phyloP scores from a whole-genome alignment of 2,329 filamentous ascomycete genomes.

The Apiospora kogelbergensis region DNA sequence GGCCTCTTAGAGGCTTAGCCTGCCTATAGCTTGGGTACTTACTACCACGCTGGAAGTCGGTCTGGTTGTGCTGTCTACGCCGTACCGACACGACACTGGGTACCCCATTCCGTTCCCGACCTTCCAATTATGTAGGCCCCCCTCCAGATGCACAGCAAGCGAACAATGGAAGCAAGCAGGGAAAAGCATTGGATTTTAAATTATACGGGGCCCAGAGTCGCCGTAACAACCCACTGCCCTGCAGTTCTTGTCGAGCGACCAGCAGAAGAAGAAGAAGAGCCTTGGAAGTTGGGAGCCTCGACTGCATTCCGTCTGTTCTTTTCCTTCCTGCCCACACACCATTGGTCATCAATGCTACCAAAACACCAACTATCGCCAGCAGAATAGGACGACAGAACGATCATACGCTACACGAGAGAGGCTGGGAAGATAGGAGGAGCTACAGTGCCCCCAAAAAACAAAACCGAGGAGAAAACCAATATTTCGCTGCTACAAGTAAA shows the following conservation, averaged over 20 bases:
- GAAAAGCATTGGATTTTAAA: conserved; percentile 9
- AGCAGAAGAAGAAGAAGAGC: background rate
- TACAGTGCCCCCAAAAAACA: background rate
- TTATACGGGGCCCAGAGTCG: background rate
- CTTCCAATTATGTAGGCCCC: background rate
- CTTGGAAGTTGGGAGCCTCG: background rate
- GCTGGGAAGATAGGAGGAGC: background rate
- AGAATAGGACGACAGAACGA: background rate
- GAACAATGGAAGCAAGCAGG: background rate
- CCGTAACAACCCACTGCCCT: background rate
- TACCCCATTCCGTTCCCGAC: background rate
- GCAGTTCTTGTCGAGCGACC: background rate
- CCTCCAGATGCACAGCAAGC: background rate
- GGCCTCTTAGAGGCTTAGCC: background rate
- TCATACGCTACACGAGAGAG: background rate
- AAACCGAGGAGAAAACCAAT: background rate
- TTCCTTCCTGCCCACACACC: background rate
- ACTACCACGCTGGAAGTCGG: background rate
- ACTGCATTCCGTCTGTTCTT: background rate
- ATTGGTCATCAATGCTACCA: background rate
- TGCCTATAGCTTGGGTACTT: background rate
- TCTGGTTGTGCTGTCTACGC: background rate
- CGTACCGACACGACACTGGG: no score
- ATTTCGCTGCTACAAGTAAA: background rate
- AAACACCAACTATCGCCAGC: background rate